Conservation (phyloP, 176 grass and related monocot species). For the Urochloa ruziziensis region DNA sequence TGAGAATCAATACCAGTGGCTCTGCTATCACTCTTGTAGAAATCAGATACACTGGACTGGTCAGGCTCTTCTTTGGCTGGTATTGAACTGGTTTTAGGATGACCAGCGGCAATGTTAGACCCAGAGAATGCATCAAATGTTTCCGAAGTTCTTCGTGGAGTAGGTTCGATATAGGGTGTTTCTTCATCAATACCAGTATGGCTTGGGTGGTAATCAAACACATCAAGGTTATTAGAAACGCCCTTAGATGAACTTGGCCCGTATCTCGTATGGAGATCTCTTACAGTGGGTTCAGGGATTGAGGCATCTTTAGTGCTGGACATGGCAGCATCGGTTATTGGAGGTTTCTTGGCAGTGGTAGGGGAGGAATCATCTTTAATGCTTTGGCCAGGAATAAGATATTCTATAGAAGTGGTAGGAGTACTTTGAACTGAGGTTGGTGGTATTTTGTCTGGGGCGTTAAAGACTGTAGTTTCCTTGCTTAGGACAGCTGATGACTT, state of each 20-base stretch:
- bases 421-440: background rate
- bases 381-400: constrained; percentile 11
- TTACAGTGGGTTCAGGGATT: constrained; percentile 9
- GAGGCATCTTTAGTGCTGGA: background rate
- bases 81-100: constrained; percentile 9
- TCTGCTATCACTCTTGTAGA: constrained; percentile 8
- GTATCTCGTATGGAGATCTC: background rate
- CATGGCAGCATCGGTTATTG: background rate
- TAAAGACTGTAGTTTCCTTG: constrained; percentile 4
- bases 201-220: constrained; percentile 11
- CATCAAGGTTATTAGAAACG: background rate
- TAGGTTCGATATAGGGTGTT: background rate
- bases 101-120: background rate
- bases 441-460: constrained; percentile 4
- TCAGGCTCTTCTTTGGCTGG: constrained; percentile 20
- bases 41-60: background rate
- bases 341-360: background rate
- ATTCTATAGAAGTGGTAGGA: background rate
- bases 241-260: background rate
- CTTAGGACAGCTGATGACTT: constrained; percentile 20
- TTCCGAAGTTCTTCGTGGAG: background rate
- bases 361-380: background rate
- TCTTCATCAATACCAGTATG: constrained; percentile 30
- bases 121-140: background rate
- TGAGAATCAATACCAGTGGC: constrained; percentile 13